Conservation (phyloP, 805 yeast species). For the Suhomyces emberorum region DNA sequence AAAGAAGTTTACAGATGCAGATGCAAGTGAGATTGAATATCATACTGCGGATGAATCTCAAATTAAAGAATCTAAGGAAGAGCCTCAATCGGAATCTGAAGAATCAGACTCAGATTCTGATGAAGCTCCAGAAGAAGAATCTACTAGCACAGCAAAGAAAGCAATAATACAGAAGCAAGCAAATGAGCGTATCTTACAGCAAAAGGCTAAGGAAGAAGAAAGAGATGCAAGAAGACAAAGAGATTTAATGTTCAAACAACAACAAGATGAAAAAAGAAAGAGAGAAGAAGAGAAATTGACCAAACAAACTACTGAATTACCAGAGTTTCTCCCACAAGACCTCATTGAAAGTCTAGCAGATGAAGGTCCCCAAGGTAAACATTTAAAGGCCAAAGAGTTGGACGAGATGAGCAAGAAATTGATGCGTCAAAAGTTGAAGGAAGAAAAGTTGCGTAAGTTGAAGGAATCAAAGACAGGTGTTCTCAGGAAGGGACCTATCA, state of each 20-base stretch:
- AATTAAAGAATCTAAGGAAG: slow-evolving; percentile 13
- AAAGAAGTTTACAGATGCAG: slow-evolving; percentile 32
- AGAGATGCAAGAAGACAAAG: slow-evolving; percentile 35
- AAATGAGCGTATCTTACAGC: slow-evolving; percentile 19
- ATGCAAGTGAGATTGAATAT: slow-evolving; percentile 15
- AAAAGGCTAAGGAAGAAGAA: slow-evolving; percentile 24
- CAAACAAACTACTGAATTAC: slow-evolving; percentile 21
- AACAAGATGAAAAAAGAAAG: slow-evolving; percentile 29
- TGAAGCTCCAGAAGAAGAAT: slow-evolving; percentile 46
- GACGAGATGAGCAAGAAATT: slow-evolving; percentile 28
- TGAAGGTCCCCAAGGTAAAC: slow-evolving; percentile 20
- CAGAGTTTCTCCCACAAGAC: slow-evolving; percentile 43
- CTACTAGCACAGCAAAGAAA: slow-evolving; percentile 26
- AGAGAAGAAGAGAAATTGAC: slow-evolving; percentile 13
- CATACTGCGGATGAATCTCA: slow-evolving; percentile 17
- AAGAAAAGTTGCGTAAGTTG: slow-evolving; percentile 30
- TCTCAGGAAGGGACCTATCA: slow-evolving; percentile 39
- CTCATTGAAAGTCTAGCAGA: slow-evolving; percentile 23
- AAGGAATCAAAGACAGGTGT: slow-evolving; percentile 22
- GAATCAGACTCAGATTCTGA: slow-evolving; percentile 23
- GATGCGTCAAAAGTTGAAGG: slow-evolving; percentile 26
- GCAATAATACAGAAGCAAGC: slow-evolving; percentile 24
- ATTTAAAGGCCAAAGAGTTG: slow-evolving; percentile 30
- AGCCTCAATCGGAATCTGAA: slow-evolving; percentile 10
- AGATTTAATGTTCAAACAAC: slow-evolving; percentile 31